These are phyloP conservation scores for Plasmodium berghei DNA, from an alignment of 169 alveolate genomes.

Conservation along the genomic window DNA sequence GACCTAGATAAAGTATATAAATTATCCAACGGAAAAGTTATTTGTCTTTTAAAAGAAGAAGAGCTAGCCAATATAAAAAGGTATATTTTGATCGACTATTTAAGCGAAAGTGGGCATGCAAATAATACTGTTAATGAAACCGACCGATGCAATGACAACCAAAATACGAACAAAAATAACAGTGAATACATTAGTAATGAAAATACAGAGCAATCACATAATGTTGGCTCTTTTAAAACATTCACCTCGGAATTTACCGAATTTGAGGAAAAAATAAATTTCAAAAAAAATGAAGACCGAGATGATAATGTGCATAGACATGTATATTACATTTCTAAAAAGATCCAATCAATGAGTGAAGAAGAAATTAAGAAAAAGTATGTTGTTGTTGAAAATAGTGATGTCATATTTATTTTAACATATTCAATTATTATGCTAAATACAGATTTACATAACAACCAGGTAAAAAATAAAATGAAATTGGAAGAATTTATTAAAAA, in stretches of 20 bases:
- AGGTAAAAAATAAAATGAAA: conserved; percentile 90
- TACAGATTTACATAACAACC: conserved; percentile 92
- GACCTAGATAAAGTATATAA: conserved; percentile 51
- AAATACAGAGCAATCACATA: conserved; percentile 12
- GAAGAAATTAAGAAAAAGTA: conserved; percentile 71
- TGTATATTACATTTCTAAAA: conserved; percentile 46
- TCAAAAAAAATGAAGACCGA: conserved; percentile 61
- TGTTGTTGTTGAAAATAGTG: conserved; percentile 85
- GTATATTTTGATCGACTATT: conserved; percentile 87
- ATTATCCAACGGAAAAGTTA: conserved; percentile 25
- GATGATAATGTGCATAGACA: conserved; percentile 43
- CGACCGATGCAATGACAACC: neutral
- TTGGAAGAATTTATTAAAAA: conserved; percentile 92
- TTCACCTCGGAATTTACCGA: neutral
- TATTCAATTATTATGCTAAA: conserved; percentile 93
- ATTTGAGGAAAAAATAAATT: conserved; percentile 25
- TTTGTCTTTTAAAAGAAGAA: conserved; percentile 46
- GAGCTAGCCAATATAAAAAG: conserved; percentile 59
- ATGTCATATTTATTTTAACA: conserved; percentile 89
- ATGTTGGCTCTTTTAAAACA: conserved; percentile 16
- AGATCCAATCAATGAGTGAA: conserved; percentile 56
- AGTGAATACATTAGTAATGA: conserved; percentile 21
- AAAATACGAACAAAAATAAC: neutral
- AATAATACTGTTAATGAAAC: neutral
- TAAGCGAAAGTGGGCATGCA: conserved; percentile 78